A percentile compares a stretch with the other conserved stretches of the same genome.
Evolutionary conservation across 2,329 filamentous ascomycete genomes (phyloP).

Genomic region (Fragosphaeria purpurea): DNA sequence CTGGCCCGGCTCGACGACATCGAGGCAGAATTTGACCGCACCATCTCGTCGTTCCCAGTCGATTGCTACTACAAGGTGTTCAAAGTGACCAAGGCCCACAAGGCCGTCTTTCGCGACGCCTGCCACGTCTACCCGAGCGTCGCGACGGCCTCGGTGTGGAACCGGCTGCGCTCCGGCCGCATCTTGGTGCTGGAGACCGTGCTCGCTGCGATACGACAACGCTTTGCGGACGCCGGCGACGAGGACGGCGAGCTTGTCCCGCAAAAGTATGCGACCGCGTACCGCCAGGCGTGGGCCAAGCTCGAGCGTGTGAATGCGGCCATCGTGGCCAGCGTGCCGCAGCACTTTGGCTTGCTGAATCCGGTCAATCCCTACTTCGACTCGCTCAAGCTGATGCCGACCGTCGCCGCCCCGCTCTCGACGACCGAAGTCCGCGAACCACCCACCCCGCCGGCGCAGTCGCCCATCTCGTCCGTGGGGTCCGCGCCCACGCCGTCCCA

Average conservation of each 20-base stretch:
- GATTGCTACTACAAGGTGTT: slow-evolving; percentile 33
- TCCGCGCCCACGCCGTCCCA: slow-evolving; percentile 5
- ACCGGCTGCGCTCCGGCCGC: slow-evolving; percentile 34
- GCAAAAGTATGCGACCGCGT: slow-evolving; percentile 21
- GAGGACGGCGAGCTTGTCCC: slow-evolving; percentile 14
- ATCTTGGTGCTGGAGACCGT: slow-evolving; percentile 39
- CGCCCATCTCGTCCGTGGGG: slow-evolving; percentile 7
- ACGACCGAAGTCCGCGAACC: slow-evolving; percentile 11
- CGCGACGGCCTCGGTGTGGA: slow-evolving; percentile 38
- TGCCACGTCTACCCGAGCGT: slow-evolving; percentile 38
- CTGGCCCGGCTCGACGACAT: slow-evolving; percentile 28
- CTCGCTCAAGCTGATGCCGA: slow-evolving; percentile 9
- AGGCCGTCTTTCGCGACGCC: slow-evolving; percentile 28
- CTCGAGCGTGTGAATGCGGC: slow-evolving; percentile 30
- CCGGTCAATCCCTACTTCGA: slow-evolving; percentile 25
- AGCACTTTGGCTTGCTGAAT: slow-evolving; percentile 39
- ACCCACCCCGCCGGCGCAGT: slow-evolving; percentile 6
- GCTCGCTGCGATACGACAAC: slow-evolving; percentile 30
- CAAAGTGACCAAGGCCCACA: slow-evolving; percentile 27
- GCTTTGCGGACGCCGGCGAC: slow-evolving; percentile 16
- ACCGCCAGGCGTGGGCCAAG: slow-evolving; percentile 27
- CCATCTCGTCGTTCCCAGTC: slow-evolving; percentile 28
- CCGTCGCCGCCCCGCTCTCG: slow-evolving; percentile 1
- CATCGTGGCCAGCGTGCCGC: slow-evolving; percentile 37
- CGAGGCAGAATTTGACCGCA: slow-evolving; percentile 32